These are phyloP conservation scores for Clitoria ternatea DNA, from an alignment of 306 rosid species.

Conservation along the genomic window DNA sequence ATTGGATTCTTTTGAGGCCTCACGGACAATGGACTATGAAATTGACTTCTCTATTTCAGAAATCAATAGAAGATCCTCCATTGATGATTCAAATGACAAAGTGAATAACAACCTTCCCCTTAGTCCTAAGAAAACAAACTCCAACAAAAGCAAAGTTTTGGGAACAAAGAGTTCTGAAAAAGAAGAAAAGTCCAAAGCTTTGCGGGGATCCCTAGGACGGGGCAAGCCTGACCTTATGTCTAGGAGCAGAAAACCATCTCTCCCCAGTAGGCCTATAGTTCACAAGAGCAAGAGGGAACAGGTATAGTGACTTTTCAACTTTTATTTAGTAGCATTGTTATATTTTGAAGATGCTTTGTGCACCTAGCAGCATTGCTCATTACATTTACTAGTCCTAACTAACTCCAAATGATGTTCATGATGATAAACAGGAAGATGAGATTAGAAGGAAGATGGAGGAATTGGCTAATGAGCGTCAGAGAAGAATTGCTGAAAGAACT, in stretches of 20 bases:
- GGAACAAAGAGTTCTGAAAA: slow-evolving; percentile 28
- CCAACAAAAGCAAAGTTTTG: slow-evolving; percentile 35
- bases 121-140: slow-evolving; percentile 31
- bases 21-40: slow-evolving; percentile 47
- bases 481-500: slow-evolving; percentile 65
- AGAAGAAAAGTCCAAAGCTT: slow-evolving; percentile 30
- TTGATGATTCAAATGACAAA: slow-evolving; percentile 31
- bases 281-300: slow-evolving; percentile 58
- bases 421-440: slow-evolving; percentile 58
- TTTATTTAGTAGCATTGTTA: not conserved
- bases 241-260: slow-evolving; percentile 34
- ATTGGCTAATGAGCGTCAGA: slow-evolving; percentile 43
- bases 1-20: slow-evolving; percentile 27
- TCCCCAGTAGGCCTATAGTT: slow-evolving; percentile 38
- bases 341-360: not conserved
- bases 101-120: slow-evolving; percentile 29
- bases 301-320: slow-evolving; percentile 32
- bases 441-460: slow-evolving; percentile 57
- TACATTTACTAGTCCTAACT: not conserved
- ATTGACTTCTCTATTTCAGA: slow-evolving; percentile 45
- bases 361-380: not conserved
- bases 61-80: slow-evolving; percentile 32
- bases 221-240: slow-evolving; percentile 30
- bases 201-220: slow-evolving; percentile 19
- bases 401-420: not conserved